Conservation (phyloP, 2,329 filamentous ascomycete genomes). For the Pestalotiopsis sp. region DNA sequence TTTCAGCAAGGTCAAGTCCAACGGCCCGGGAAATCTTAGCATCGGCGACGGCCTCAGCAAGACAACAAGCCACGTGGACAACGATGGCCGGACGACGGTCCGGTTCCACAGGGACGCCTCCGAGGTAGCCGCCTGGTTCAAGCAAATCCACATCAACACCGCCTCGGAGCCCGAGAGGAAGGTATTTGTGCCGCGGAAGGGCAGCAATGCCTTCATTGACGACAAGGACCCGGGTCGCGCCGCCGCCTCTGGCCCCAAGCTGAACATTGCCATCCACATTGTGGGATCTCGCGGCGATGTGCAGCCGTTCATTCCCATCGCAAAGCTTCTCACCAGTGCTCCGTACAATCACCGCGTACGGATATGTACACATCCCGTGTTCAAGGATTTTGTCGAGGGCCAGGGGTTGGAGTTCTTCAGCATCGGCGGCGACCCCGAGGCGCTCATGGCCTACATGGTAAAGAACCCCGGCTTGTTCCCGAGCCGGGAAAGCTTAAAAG, state of each 20-base stretch:
- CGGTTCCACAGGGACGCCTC: constrained; percentile 2
- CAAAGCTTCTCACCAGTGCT: constrained; percentile 49
- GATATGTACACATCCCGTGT: constrained; percentile 60
- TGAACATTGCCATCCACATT: constrained; percentile 63
- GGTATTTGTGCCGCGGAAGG: background rate
- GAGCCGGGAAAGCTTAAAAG: constrained; percentile 36
- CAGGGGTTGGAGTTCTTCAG: constrained; percentile 60
- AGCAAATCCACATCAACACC: background rate
- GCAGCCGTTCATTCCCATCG: constrained; percentile 63
- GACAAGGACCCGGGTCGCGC: background rate
- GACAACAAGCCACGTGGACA: background rate
- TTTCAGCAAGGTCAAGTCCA: background rate
- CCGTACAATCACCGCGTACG: constrained; percentile 59
- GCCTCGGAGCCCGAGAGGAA: background rate
- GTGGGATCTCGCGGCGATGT: constrained; percentile 64
- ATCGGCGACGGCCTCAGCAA: constrained; percentile 1
- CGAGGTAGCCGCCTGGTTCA: constrained; percentile 1
- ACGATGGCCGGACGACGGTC: constrained; percentile 6
- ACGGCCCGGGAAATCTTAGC: background rate
- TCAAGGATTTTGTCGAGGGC: constrained; percentile 59
- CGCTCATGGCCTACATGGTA: constrained; percentile 54
- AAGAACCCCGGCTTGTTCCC: constrained; percentile 43
- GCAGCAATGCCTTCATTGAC: constrained; percentile 3
- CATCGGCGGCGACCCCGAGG: constrained; percentile 47
- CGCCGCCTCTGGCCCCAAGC: background rate